Conservation (phyloP, 2,329 filamentous ascomycete genomes). For the Neonectria sp. region DNA sequence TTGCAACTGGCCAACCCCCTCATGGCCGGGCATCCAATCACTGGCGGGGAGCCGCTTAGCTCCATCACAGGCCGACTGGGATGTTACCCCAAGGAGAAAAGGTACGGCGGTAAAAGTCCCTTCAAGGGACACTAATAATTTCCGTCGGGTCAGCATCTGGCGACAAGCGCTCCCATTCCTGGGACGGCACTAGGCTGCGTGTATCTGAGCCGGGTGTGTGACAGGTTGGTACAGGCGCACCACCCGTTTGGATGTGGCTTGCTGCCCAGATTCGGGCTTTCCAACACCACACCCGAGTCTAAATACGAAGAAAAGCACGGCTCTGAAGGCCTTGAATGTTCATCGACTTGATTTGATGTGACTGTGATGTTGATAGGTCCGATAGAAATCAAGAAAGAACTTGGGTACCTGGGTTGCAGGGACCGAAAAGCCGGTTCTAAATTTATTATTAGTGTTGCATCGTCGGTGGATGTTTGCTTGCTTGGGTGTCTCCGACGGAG, state of each 20-base stretch:
- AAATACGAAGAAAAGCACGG: background rate
- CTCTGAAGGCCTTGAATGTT: background rate
- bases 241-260: background rate
- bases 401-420: conserved; percentile 10
- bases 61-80: conserved; percentile 40
- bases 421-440: conserved; percentile 25
- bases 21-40: conserved; percentile 39
- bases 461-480: conserved; percentile 25
- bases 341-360: background rate
- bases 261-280: background rate
- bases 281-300: background rate
- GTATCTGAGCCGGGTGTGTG: conserved; percentile 17
- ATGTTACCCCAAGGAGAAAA: conserved; percentile 33
- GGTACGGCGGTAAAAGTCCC: conserved; percentile 34
- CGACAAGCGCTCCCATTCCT: conserved; percentile 34
- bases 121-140: conserved; percentile 24
- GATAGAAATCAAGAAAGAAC: conserved; percentile 10
- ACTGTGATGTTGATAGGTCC: background rate
- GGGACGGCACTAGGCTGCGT: conserved; percentile 22
- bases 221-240: conserved; percentile 7
- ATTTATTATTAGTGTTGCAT: conserved; percentile 31
- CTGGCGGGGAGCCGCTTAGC: conserved; percentile 20
- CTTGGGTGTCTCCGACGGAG: conserved; percentile 20
- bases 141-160: conserved; percentile 32
- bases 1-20: conserved; percentile 38